Evolutionary conservation across 352 stramenopile species (phyloP).

Genomic region (Aphanomyces stellatus): DNA sequence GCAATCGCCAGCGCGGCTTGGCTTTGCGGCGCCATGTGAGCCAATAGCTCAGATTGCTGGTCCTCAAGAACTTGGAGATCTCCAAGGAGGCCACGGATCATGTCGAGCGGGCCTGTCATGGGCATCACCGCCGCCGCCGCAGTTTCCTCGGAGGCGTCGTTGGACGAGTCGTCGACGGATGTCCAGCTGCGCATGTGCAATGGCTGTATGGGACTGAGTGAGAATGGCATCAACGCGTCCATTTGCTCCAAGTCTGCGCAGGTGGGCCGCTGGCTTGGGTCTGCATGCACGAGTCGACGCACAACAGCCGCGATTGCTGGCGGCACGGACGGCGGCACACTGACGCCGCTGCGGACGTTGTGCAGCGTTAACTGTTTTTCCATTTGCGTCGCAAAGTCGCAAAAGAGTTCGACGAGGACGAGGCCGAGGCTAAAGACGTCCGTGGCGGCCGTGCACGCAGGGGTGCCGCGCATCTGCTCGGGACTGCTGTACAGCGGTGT

Average conservation of each 20-base stretch:
- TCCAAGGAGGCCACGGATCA: background rate
- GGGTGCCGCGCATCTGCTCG: slow-evolving; percentile 43
- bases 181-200: background rate
- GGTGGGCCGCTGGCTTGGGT: slow-evolving; percentile 31
- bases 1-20: too few relatives aligned
- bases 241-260: slow-evolving; percentile 41
- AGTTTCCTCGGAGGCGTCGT: background rate
- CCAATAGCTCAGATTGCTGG: too few relatives aligned
- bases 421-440: slow-evolving; percentile 72
- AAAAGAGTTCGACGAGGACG: slow-evolving; percentile 68
- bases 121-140: background rate
- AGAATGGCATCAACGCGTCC: background rate
- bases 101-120: background rate
- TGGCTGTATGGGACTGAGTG: background rate
- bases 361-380: slow-evolving; percentile 53
- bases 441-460: slow-evolving; percentile 38
- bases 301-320: slow-evolving; percentile 39
- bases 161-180: background rate
- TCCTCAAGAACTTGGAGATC: background rate
- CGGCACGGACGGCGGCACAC: slow-evolving; percentile 30
- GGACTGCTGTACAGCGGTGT: slow-evolving; percentile 70
- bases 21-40: too few relatives aligned
- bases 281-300: slow-evolving; percentile 38
- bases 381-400: slow-evolving; percentile 69
- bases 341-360: slow-evolving; percentile 23